A percentile compares a stretch with the other conserved stretches of the same genome.
These are phyloP conservation scores for Chrysoporthe deuterocubensis DNA, from an alignment of 2,329 filamentous ascomycete species.

Conservation along the genomic window DNA sequence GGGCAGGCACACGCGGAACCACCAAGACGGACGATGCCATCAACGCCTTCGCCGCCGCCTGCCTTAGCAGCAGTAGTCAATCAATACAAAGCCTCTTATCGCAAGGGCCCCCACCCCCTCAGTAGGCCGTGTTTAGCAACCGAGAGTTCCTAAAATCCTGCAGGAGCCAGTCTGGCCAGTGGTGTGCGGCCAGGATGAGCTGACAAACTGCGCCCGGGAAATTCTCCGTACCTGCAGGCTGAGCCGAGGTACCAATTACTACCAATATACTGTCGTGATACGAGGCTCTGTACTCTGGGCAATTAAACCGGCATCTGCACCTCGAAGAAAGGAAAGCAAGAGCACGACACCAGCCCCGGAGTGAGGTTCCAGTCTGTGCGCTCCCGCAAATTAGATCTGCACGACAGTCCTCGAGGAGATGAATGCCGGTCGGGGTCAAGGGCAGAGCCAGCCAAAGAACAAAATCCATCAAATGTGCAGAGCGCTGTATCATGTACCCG, in stretches of 20 bases:
- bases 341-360: not conserved
- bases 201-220: not conserved
- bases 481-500: not conserved
- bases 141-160: not conserved
- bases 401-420: not conserved
- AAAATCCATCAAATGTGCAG: not conserved
- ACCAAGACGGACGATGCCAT: no score
- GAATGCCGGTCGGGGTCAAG: not conserved
- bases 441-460: not conserved
- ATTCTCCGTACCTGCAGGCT: not conserved
- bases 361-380: not conserved
- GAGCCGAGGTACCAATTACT: not conserved
- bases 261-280: not conserved
- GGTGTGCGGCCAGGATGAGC: not conserved
- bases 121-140: not conserved
- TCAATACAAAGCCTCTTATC: no score
- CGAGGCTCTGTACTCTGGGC: not conserved
- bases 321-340: not conserved
- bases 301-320: not conserved
- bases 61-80: no score
- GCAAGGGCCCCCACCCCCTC: no score
- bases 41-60: no score
- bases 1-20: no score
- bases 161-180: not conserved
- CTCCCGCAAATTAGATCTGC: no score